Evolutionary conservation across 257 asterid genomes (phyloP).

Genomic region (Lavandula angustifolia): DNA sequence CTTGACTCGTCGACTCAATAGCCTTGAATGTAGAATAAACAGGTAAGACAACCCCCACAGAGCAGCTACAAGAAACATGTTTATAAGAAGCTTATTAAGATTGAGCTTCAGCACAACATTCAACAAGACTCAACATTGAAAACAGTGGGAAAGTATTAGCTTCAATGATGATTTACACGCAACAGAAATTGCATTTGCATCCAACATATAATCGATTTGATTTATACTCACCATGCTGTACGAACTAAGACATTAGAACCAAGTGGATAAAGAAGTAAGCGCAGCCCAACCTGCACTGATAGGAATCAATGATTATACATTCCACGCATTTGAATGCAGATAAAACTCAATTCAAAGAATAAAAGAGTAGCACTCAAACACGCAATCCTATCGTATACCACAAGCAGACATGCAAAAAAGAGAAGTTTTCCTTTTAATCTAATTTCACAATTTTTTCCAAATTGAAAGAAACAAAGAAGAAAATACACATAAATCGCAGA

Average conservation of each 20-base stretch:
- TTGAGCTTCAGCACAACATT: constrained; percentile 8
- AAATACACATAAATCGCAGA: constrained; percentile 16
- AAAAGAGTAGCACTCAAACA: background rate
- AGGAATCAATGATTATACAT: background rate
- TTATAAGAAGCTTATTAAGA: constrained; percentile 26
- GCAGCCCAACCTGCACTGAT: constrained; percentile 67
- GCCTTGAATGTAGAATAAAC: constrained; percentile 96
- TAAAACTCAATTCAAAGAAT: constrained; percentile 12
- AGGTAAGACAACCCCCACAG: constrained; percentile 85
- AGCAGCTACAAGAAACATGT: constrained; percentile 59
- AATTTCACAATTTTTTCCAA: background rate
- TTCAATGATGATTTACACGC: background rate
- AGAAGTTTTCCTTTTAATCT: too few species aligned
- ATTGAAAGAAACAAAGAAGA: background rate
- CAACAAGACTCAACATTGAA: background rate
- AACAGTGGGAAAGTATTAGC: background rate
- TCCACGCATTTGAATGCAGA: constrained; percentile 11
- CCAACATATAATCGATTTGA: constrained; percentile 8
- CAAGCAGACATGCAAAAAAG: too few species aligned
- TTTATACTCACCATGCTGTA: constrained; percentile 75
- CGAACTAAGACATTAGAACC: constrained; percentile 73
- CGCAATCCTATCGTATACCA: too few species aligned
- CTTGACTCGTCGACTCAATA: constrained; percentile 68
- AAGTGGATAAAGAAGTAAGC: constrained; percentile 70
- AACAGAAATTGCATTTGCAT: too few species aligned